Conservation (phyloP, 2,329 filamentous ascomycete species). For the Colletotrichum echinochloae region DNA sequence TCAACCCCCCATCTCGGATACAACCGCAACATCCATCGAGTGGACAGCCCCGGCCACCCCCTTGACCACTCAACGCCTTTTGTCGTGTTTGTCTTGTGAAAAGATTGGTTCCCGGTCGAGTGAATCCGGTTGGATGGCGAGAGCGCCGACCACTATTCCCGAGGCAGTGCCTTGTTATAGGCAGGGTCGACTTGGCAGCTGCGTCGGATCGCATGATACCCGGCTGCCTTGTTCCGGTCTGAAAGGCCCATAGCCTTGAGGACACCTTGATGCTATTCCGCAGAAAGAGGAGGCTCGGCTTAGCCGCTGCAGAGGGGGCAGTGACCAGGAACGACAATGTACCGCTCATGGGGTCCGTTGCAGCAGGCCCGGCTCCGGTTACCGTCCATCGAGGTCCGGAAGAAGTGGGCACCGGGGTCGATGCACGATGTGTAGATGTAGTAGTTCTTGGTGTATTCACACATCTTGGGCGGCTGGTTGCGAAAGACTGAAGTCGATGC, state of each 20-base stretch:
- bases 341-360: slow-evolving; percentile 77
- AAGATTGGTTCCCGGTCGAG: background rate
- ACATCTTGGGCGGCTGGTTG: slow-evolving; percentile 56
- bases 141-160: background rate
- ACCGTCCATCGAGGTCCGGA: slow-evolving; percentile 76
- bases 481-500: background rate
- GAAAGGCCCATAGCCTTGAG: background rate
- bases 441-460: slow-evolving; percentile 79
- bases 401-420: slow-evolving; percentile 78
- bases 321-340: slow-evolving; percentile 75
- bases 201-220: background rate
- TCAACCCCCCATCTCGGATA: background rate
- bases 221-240: background rate
- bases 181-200: too few relatives aligned
- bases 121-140: background rate
- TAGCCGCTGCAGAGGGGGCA: slow-evolving; percentile 61
- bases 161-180: background rate
- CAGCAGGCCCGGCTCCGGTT: slow-evolving; percentile 69
- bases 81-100: slow-evolving; percentile 1
- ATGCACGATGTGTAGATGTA: slow-evolving; percentile 80
- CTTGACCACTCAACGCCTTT: background rate
- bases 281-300: background rate
- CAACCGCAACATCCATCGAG: background rate
- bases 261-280: background rate
- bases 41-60: too few relatives aligned